Conservation (phyloP, 2,329 filamentous ascomycete genomes). For the Trichophyton mentagrophytes region DNA sequence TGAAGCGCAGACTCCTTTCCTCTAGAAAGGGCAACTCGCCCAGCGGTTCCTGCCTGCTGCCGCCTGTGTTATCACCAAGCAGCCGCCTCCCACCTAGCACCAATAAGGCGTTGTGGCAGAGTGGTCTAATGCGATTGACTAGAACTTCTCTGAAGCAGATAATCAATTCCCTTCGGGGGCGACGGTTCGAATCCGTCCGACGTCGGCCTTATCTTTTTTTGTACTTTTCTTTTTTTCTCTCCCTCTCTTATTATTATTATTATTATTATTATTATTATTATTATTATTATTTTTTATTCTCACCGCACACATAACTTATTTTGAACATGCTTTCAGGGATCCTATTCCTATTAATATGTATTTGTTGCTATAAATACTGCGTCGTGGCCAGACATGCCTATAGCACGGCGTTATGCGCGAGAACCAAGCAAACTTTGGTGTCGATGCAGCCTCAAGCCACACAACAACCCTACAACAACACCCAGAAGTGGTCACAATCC, state of each 20-base stretch:
- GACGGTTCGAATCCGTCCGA: constrained; percentile 8
- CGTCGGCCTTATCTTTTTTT: constrained; percentile 12
- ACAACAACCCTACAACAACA: background rate
- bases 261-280: too few species aligned
- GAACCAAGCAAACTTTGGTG: background rate
- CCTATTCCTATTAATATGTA: background rate
- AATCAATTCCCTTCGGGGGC: constrained; percentile 6
- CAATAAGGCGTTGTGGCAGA: constrained; percentile 7
- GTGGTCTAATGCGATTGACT: constrained; percentile 8
- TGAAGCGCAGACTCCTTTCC: too few species aligned
- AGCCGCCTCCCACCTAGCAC: background rate
- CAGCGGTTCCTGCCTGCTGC: too few species aligned
- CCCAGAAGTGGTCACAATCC: background rate
- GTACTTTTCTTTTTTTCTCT: background rate
- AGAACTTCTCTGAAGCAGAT: constrained; percentile 2
- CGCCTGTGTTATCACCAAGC: background rate
- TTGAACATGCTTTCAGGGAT: background rate
- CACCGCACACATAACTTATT: background rate
- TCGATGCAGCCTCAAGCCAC: background rate
- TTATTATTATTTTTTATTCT: background rate
- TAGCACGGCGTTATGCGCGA: background rate
- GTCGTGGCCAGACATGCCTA: background rate
- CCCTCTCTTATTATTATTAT: too few species aligned
- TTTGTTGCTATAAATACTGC: background rate
- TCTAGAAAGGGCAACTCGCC: too few species aligned